These are phyloP conservation scores for Pueraria montana DNA, from an alignment of 306 rosid genomes.

Conservation along the genomic window DNA sequence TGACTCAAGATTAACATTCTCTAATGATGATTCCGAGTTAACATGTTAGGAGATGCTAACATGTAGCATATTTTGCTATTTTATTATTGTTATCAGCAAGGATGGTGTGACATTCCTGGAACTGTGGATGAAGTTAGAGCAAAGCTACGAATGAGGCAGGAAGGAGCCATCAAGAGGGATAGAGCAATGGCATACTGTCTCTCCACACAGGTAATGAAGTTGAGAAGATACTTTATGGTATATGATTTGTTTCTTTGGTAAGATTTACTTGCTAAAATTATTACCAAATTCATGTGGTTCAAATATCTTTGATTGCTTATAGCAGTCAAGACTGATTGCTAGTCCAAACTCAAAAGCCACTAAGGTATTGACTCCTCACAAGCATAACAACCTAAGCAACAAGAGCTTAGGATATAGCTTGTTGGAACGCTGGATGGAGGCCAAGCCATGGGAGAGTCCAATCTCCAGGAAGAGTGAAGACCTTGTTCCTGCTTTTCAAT, in stretches of 20 bases:
- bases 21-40: conserved; percentile 7
- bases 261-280: neutral
- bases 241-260: neutral
- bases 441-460: conserved; percentile 86
- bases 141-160: conserved; percentile 81
- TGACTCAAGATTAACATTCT: conserved; percentile 30
- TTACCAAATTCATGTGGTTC: conserved; percentile 24
- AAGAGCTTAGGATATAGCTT: conserved; percentile 65
- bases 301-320: conserved; percentile 28
- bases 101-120: conserved; percentile 89
- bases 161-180: conserved; percentile 84
- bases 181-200: conserved; percentile 82
- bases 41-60: conserved; percentile 29
- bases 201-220: conserved; percentile 76
- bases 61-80: neutral
- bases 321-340: conserved; percentile 69
- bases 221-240: neutral
- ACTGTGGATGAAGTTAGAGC: conserved; percentile 72
- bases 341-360: conserved; percentile 68
- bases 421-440: conserved; percentile 84
- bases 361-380: conserved; percentile 53
- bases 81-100: conserved; percentile 58
- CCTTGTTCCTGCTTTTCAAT: conserved; percentile 42
- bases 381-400: conserved; percentile 52
- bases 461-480: conserved; percentile 63